Evolutionary conservation across 139 green algal genomes (phyloP).

Genomic region (Ostreobium quekettii): DNA sequence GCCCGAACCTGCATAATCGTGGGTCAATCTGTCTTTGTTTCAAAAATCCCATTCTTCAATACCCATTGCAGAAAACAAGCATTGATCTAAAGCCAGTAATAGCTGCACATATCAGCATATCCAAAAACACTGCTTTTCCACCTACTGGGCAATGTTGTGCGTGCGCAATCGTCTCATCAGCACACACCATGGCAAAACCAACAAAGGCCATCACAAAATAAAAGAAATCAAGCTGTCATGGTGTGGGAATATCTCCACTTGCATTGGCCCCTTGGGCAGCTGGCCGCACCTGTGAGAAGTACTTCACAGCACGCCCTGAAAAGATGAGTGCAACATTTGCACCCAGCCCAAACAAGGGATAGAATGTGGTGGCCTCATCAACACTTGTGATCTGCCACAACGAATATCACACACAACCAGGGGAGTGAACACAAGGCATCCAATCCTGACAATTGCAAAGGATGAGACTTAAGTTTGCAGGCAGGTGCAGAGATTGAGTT

Average conservation of each 20-base stretch:
- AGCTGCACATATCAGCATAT: no score
- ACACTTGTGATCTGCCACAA: constrained; percentile 85
- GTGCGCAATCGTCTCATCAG: no score
- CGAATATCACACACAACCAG: neutral
- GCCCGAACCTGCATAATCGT: constrained; percentile 57
- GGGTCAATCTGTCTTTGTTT: no score
- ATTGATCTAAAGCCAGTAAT: no score
- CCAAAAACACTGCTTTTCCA: no score
- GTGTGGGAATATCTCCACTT: no score
- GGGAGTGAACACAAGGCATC: neutral
- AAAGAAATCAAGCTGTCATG: constrained; percentile 13
- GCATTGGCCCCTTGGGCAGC: no score
- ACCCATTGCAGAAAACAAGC: no score
- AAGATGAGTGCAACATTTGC: constrained; percentile 98
- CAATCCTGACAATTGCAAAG: neutral
- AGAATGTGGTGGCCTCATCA: constrained; percentile 97
- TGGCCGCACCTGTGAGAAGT: constrained; percentile 68
- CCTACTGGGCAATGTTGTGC: no score
- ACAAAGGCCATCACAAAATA: neutral
- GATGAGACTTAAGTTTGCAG: no score
- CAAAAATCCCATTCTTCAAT: no score
- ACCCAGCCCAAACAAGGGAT: constrained; percentile 96
- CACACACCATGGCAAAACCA: neutral
- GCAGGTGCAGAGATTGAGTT: no score
- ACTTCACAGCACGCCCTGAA: constrained; percentile 90